A percentile compares a stretch with the other conserved stretches of the same genome.
Evolutionary conservation across 768 basidiomycete species (phyloP).

Genomic region (Megacollybia marginata): DNA sequence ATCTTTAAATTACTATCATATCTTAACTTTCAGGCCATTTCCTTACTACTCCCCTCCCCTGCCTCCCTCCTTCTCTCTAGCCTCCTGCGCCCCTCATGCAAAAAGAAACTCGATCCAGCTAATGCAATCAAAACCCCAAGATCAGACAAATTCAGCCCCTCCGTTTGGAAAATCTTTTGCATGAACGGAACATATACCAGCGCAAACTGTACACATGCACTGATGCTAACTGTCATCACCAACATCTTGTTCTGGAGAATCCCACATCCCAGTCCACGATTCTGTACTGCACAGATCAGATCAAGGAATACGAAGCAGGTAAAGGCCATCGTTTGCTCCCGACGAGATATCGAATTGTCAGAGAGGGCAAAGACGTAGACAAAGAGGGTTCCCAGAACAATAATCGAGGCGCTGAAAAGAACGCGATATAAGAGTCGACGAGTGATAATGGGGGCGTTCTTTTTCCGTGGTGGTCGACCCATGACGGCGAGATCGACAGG

Average conservation of each 20-base stretch:
- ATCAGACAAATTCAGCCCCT: constrained; percentile 63
- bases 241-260: constrained; percentile 86
- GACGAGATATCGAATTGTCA: constrained; percentile 74
- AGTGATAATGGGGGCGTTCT: constrained; percentile 88
- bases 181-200: constrained; percentile 88
- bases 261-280: constrained; percentile 83
- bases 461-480: constrained; percentile 86
- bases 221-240: constrained; percentile 78
- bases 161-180: constrained; percentile 93
- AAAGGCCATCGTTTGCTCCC: constrained; percentile 98
- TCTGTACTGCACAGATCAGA: constrained; percentile 90
- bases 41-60: constrained; percentile 16
- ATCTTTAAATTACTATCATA: neutral
- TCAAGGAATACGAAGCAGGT: constrained; percentile 97
- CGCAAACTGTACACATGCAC: constrained; percentile 76
- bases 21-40: neutral
- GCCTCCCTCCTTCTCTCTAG: constrained; percentile 64
- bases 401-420: constrained; percentile 88
- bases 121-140: constrained; percentile 62
- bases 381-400: constrained; percentile 83
- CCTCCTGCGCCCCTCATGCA: constrained; percentile 75
- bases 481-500: constrained; percentile 94
- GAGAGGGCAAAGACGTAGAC: constrained; percentile 78
- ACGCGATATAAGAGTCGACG: constrained; percentile 68
- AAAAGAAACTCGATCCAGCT: constrained; percentile 51